Base-by-base conservation (phyloP, 257 asterid species). In the Nicotiana tabacum region DNA sequence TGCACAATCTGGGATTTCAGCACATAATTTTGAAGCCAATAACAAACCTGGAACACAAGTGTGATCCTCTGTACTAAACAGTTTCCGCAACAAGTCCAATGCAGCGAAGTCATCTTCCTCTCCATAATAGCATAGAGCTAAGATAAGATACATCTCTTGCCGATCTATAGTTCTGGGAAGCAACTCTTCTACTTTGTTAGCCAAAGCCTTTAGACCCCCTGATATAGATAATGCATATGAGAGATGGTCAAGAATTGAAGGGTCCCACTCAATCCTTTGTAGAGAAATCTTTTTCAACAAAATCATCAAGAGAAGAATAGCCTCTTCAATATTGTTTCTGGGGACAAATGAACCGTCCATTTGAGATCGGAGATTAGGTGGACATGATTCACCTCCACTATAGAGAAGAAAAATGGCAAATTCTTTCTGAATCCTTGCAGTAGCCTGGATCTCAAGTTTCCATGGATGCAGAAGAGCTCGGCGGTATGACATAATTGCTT, bases 61-160 rank as follows among this genome's bases (percentile, higher is more conserved):
- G 13, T 88, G 84, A 82, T 86, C 90, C 77, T 82, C 89, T 0
- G 82, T 77, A 79, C 74, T 66, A 81, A 92, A 86, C 88, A 88
- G 24, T 83, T 89, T 94, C 88, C 88, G 85, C 90, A 95, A 89
- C 80, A 92, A 88, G 83, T 89, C 85, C 90, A 93, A 84, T 58
- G 98, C 94, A 85, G 81, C 87, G 78, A 77, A 48, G 83, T 89
- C 89, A 76, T 88, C 92, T 27, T 96, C 97, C 85, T 86, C 95
- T 64, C 92, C 97, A 56, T 92, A 85, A 87, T 92, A 90, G 83
- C 99, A 94, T 81, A 95, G 94, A 66, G 97, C 97, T 87, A 95
- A 88, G 1, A 60, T 92, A 85, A 92, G 91, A 85, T 89, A 92
- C 89, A 88, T 87, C 77, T 90, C 97, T 55, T 87, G 87, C 66